These are phyloP conservation scores for Fusarium albosuccineum DNA, from an alignment of 2,329 filamentous ascomycete genomes.

Conservation along the genomic window DNA sequence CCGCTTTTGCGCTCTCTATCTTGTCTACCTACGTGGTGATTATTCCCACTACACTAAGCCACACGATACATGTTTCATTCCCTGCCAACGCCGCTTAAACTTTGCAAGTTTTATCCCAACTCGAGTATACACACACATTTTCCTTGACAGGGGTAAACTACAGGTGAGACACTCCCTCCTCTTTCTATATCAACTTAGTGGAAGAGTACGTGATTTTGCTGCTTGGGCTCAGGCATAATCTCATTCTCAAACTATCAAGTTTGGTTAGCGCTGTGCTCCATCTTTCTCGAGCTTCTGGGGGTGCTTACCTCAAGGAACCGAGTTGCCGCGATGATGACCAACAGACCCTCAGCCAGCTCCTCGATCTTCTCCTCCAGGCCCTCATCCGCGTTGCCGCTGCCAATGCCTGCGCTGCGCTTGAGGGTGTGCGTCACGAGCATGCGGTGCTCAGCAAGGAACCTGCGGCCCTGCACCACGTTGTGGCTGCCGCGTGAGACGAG, in stretches of 20 bases:
- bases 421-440: conserved; percentile 89
- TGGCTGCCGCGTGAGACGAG: conserved; percentile 85
- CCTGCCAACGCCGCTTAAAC: conserved; percentile 44
- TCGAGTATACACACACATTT: conserved; percentile 10
- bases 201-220: conserved; percentile 54
- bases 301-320: conserved; percentile 84
- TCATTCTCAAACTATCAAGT: conserved; percentile 58
- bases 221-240: conserved; percentile 50
- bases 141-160: conserved; percentile 8
- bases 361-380: conserved; percentile 72
- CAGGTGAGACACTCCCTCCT: conserved; percentile 1
- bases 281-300: not conserved
- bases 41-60: conserved; percentile 21
- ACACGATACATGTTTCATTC: conserved; percentile 30
- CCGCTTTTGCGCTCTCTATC: conserved; percentile 16
- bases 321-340: conserved; percentile 84
- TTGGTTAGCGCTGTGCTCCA: conserved; percentile 30
- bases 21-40: conserved; percentile 24
- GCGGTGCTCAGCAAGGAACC: conserved; percentile 86
- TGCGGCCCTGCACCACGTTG: conserved; percentile 82
- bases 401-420: conserved; percentile 88
- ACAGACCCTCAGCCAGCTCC: conserved; percentile 86
- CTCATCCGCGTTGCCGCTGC: conserved; percentile 57
- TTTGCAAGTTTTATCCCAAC: conserved; percentile 38
- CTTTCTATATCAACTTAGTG: conserved; percentile 48